These are phyloP conservation scores for Pinus taeda DNA, from an alignment of 75 land plant genomes.

Conservation along the genomic window DNA sequence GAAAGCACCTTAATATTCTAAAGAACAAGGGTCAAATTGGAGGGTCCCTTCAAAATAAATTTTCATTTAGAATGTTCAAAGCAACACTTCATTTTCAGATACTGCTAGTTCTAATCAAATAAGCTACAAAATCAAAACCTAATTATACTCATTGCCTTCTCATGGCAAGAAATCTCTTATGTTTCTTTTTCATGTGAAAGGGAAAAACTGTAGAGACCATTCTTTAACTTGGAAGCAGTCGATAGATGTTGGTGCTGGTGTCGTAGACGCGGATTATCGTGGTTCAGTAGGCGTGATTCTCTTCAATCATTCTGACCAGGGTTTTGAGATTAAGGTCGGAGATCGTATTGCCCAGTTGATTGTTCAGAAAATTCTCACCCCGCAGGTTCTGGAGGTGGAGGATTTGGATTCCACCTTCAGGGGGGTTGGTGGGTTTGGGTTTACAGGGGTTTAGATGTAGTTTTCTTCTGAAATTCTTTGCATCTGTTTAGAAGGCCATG, in stretches of 20 bases:
- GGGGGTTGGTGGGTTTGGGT: constrained; percentile 88
- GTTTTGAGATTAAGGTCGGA: constrained; percentile 75
- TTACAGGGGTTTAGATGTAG: constrained; percentile 73
- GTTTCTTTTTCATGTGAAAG: background rate
- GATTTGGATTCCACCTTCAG: constrained; percentile 75
- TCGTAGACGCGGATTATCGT: constrained; percentile 94
- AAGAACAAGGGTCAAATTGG: background rate
- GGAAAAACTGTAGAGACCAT: background rate
- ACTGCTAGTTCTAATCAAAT: background rate
- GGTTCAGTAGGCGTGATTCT: constrained; percentile 89
- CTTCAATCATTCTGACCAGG: constrained; percentile 88
- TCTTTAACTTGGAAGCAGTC: constrained; percentile 86
- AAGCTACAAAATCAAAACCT: background rate
- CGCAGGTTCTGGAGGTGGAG: constrained; percentile 70
- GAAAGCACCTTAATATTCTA: background rate
- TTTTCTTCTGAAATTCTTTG: background rate
- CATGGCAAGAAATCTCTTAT: no score
- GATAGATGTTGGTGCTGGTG: constrained; percentile 97
- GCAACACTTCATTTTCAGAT: background rate
- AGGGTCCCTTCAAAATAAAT: background rate
- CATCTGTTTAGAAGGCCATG: no score
- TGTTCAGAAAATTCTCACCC: constrained; percentile 88
- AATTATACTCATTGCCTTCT: background rate
- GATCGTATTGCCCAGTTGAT: no score
- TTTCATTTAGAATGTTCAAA: background rate